Evolutionary conservation across 805 yeast genomes (phyloP), one percentile per base, ranked within the genome.

Genomic region (Danielozyma ontarioensis): DNA sequence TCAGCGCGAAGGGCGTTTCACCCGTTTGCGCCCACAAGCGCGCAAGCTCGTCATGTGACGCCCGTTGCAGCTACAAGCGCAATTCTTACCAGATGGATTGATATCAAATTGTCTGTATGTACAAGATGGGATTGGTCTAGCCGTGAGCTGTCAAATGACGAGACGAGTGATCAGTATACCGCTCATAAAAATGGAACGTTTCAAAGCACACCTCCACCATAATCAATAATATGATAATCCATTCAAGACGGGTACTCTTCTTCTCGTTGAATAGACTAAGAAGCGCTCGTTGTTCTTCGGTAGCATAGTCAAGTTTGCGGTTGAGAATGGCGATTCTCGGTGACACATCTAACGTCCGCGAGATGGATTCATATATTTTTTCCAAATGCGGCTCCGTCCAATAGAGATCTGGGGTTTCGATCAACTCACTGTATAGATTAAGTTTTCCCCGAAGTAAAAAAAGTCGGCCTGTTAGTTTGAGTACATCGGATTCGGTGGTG

Each of bases 301-400:
- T 80, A 2, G 94, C 87, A 57, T 89, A 89, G 55, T 89, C 97
- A 38, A 89, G 62, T 53, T 88, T 88, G 34, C 88, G 72, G 55
- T 89, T 89, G 52, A 89, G 62, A 23, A 88, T 86, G 19, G 76
- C 68, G 30, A 88, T 83, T 40, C 97, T 67, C 4, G 90, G 83
- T 19, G 71, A 68, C 19, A 89, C 78, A 48, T 89, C 97, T 35
- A 89, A 63, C 15, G 74, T 75, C 30, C 72, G 72, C 0, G 94
- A 82, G 5, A 86, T 78, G 13, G 75, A 70, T 31, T 78, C 74
- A 55, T 86, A 89, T 7, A 87, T 76, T 34, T 70, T 70, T 51
- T 89, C 97, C 34, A 89, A 63, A 22, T 78, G 76, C 1, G 96
- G 95, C 51, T 88, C 96, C 29, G 86, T 74, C 97, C 97, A 89